phyloP scores from a whole-genome alignment of 345 rosid genomes.

The Hevea brasiliensis region DNA sequence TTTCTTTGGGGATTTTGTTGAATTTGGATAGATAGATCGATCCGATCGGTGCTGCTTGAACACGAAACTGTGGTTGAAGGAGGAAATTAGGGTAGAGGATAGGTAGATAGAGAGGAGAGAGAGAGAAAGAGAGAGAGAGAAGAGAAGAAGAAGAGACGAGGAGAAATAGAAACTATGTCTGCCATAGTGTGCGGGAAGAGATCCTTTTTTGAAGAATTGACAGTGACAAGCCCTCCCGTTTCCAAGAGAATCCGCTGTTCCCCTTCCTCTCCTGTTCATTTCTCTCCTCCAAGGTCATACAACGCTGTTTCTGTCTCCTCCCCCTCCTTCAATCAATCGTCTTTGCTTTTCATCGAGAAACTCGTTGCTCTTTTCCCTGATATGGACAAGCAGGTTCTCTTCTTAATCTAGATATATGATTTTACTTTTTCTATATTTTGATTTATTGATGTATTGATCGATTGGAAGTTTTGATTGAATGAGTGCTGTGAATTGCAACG shows the following conservation, averaged over 20 bases:
- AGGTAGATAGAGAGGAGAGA: background rate
- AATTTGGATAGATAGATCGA: slow-evolving; percentile 1
- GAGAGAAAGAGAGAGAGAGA: background rate
- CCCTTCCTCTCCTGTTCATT: slow-evolving; percentile 56
- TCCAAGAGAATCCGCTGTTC: slow-evolving; percentile 68
- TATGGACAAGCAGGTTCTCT: slow-evolving; percentile 70
- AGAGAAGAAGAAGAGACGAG: slow-evolving; percentile 7
- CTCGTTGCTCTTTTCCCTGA: slow-evolving; percentile 63
- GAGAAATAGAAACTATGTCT: slow-evolving; percentile 74
- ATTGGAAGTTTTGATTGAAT: background rate
- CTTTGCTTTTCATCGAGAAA: slow-evolving; percentile 45
- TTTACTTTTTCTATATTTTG: background rate
- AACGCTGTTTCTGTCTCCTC: slow-evolving; percentile 25
- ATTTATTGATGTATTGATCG: background rate
- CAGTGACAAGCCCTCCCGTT: slow-evolving; percentile 53
- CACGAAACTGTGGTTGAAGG: slow-evolving; percentile 10
- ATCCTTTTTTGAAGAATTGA: slow-evolving; percentile 78
- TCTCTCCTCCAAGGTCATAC: slow-evolving; percentile 50
- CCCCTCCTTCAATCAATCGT: slow-evolving; percentile 10
- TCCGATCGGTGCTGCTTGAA: slow-evolving; percentile 14
- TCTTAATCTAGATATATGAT: background rate
- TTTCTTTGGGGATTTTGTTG: background rate
- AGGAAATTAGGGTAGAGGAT: slow-evolving; percentile 14
- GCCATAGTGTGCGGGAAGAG: slow-evolving; percentile 92
- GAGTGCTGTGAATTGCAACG: background rate